These are phyloP conservation scores for Lagenidium giganteum DNA, from an alignment of 352 stramenopile genomes.

Conservation along the genomic window DNA sequence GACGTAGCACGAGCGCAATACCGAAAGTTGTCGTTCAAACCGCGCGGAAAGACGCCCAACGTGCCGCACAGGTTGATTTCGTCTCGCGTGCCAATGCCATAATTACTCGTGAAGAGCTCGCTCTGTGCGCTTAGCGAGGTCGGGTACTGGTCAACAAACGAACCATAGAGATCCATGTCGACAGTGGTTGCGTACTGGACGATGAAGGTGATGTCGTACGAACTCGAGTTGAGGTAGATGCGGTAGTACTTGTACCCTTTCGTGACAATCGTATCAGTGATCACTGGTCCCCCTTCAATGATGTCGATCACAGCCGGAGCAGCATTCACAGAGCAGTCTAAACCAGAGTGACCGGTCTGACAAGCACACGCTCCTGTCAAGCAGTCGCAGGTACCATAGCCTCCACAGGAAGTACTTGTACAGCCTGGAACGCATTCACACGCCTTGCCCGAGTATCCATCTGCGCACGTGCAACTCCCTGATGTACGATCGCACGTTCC, in stretches of 20 bases:
- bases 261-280: constrained; percentile 19
- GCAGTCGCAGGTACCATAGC: constrained; percentile 52
- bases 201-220: constrained; percentile 67
- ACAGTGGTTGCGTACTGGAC: constrained; percentile 25
- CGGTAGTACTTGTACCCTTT: constrained; percentile 77
- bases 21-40: constrained; percentile 48
- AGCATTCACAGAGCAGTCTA: constrained; percentile 19
- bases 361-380: constrained; percentile 58
- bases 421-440: constrained; percentile 74
- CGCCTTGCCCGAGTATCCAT: constrained; percentile 54
- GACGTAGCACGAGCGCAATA: constrained; percentile 47
- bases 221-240: constrained; percentile 47
- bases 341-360: constrained; percentile 30
- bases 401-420: constrained; percentile 28
- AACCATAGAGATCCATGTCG: constrained; percentile 71
- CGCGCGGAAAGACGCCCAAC: constrained; percentile 54
- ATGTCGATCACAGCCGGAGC: constrained; percentile 25
- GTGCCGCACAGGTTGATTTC: constrained; percentile 68
- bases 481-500: constrained; percentile 41
- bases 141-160: constrained; percentile 56
- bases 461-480: constrained; percentile 40
- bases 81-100: constrained; percentile 25
- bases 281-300: constrained; percentile 8
- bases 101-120: constrained; percentile 53
- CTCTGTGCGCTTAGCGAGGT: constrained; percentile 39